Evolutionary conservation across 176 grass and related monocot species (phyloP).

Genomic region (Cenchrus purpureus): DNA sequence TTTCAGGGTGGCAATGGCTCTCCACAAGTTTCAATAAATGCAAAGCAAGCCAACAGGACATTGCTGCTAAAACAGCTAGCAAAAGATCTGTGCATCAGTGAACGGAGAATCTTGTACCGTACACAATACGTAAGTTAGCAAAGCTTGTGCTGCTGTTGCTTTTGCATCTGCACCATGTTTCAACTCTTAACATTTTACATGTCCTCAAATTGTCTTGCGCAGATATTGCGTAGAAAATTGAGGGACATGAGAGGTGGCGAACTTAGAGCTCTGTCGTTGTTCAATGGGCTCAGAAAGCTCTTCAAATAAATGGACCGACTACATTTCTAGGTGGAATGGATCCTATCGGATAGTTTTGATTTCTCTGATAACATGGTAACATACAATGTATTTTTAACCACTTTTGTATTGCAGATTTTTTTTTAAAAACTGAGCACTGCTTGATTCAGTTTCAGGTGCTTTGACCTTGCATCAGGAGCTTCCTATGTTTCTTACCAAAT

Average conservation of each 20-base stretch:
- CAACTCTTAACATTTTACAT: neutral
- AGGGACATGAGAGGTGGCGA: constrained; percentile 94
- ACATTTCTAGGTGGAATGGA: neutral
- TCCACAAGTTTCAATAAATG: constrained; percentile 45
- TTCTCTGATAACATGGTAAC: neutral
- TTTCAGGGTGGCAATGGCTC: constrained; percentile 59
- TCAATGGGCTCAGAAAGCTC: constrained; percentile 80
- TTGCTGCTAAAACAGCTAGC: constrained; percentile 87
- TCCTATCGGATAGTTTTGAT: neutral
- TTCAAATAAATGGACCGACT: constrained; percentile 55
- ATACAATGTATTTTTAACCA: neutral
- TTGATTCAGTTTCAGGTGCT: constrained; percentile 20
- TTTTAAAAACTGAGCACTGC: neutral
- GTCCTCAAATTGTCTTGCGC: neutral
- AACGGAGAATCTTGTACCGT: constrained; percentile 88
- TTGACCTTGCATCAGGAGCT: neutral
- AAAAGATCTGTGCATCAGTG: constrained; percentile 82
- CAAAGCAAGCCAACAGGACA: constrained; percentile 80
- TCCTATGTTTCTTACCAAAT: neutral
- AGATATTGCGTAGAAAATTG: constrained; percentile 89
- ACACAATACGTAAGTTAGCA: constrained; percentile 76
- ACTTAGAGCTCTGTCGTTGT: constrained; percentile 83
- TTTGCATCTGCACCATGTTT: neutral
- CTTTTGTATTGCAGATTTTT: neutral
- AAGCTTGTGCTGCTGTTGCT: constrained; percentile 3